phyloP scores from a whole-genome alignment of 1,284 basidiomycete genomes.

The Kalmanozyma brasiliensis region DNA sequence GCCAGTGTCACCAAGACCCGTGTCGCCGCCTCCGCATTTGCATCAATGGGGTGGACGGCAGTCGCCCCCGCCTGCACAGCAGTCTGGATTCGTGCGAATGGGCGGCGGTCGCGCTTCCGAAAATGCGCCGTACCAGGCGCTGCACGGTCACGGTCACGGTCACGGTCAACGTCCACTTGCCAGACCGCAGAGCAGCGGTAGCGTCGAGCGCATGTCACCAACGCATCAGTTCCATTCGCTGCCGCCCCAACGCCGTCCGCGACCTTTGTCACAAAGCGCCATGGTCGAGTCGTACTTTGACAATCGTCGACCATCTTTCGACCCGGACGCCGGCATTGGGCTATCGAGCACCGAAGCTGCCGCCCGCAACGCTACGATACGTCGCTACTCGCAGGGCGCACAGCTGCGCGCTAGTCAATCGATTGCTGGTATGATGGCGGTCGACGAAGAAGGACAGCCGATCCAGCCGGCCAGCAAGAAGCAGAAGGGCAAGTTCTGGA shows the following conservation, averaged over 20 bases:
- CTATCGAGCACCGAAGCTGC: constrained; percentile 40
- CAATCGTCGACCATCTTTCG: constrained; percentile 10
- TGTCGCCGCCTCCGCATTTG: constrained; percentile 29
- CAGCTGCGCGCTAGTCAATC: constrained; percentile 39
- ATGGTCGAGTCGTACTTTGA: constrained; percentile 38
- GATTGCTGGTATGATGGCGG: constrained; percentile 47
- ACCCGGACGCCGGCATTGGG: constrained; percentile 18
- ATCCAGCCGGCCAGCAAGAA: constrained; percentile 21
- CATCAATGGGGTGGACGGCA: constrained; percentile 35
- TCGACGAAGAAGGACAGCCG: constrained; percentile 46
- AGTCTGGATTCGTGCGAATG: constrained; percentile 55
- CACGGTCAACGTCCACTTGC: constrained; percentile 4
- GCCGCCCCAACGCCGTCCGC: constrained; percentile 22
- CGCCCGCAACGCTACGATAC: constrained; percentile 31
- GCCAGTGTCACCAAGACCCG: constrained; percentile 5
- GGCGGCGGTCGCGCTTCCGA: constrained; percentile 58
- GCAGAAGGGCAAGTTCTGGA: constrained; percentile 44
- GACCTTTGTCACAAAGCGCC: constrained; percentile 31
- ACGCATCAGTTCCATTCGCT: constrained; percentile 22
- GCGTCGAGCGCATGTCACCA: constrained; percentile 29
- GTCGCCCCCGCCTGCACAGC: constrained; percentile 20
- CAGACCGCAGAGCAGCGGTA: constrained; percentile 25
- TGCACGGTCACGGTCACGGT: constrained; percentile 10
- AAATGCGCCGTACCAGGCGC: constrained; percentile 44
- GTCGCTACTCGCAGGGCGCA: constrained; percentile 37